Percentiles rank a stretch among this genome's conserved stretches.
phyloP scores from a whole-genome alignment of 176 grass and related monocot species.

The Cenchrus americanus region DNA sequence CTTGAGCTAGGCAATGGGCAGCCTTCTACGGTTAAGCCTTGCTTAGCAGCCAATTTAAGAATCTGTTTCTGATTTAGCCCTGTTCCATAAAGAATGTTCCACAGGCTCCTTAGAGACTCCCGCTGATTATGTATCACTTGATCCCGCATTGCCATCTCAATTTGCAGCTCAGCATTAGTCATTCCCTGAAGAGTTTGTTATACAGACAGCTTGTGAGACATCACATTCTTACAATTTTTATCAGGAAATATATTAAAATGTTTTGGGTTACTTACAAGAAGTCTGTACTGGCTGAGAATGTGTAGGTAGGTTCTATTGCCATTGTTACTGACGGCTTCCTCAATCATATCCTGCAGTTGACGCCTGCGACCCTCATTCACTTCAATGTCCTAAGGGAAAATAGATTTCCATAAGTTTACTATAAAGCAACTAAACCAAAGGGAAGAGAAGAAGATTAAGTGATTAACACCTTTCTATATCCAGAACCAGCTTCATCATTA shows the following conservation, averaged over 20 bases:
- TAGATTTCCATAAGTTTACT: conserved; percentile 11
- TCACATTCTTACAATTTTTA: conserved; percentile 10
- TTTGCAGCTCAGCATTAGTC: conserved; percentile 90
- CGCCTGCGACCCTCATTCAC: conserved; percentile 72
- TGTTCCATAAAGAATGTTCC: conserved; percentile 87
- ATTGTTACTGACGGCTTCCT: conserved; percentile 94
- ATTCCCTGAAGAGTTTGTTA: conserved; percentile 59
- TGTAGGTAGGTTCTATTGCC: conserved; percentile 91
- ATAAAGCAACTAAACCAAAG: conserved; percentile 29
- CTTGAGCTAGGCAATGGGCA: conserved; percentile 60
- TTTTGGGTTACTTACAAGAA: conserved; percentile 77
- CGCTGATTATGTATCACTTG: conserved; percentile 99
- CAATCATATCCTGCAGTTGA: conserved; percentile 94
- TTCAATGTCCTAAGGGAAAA: conserved; percentile 75
- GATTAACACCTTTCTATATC: conserved; percentile 82
- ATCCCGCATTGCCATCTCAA: conserved; percentile 99
- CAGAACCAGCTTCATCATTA: conserved; percentile 96
- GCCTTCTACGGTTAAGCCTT: conserved; percentile 86
- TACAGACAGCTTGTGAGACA: conserved; percentile 15
- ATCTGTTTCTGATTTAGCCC: conserved; percentile 95
- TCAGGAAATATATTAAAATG: not conserved
- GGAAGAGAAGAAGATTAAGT: conserved; percentile 19
- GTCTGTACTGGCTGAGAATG: conserved; percentile 97
- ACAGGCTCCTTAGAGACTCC: conserved; percentile 77
- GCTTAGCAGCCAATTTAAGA: conserved; percentile 76